Evolutionary conservation across 2,329 filamentous ascomycete genomes (phyloP), one percentile per base, ranked within the genome.

Genomic region (Rosellinia necatrix): DNA sequence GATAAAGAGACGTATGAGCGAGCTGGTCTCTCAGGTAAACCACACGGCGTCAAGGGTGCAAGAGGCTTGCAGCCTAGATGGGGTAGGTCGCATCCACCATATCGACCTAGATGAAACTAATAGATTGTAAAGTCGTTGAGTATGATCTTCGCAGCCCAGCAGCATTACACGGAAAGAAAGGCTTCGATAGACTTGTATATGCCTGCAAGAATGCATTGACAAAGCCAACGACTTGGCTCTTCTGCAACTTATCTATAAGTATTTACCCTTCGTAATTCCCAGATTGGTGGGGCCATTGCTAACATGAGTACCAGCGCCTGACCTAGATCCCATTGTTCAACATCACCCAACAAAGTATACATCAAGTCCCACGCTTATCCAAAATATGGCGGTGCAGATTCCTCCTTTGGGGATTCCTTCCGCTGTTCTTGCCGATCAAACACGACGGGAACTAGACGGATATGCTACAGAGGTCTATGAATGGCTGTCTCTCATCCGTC

Each of bases 81-180:
- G 81, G 71, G 91, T 94, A 79, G 49, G 81, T 43, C 19, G 48
- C 21, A 24, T 24, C 10, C 35, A 32, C 8, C 46, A 41, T 54
- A 25, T 59, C 40, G 15, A 19, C 32, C 17, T 21, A 4, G 2
- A 42, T 38, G 37, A 48, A 49, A 32, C 70, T 76, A 56, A 77
- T 58, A 30, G 37, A 7, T 10, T 27, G 10, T 12, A 15, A 54
- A 94, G 90, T 87, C 24, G 83, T 97, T 41, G 85, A 93, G 64
- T 78, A 89, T 47, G 87, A 97, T 57, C 80, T 99, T 24, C 83
- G 87, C 15, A 77, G 81, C 4, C 82, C 86, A 1, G 86, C 86
- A 0, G 96, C 96, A 90, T 71, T 91, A 6, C 87, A 86, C 50
- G 92, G 92, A 3, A 94, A 91, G 71, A 92, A 89, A 61, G 88